Percentiles rank a stretch among this genome's conserved stretches.
Conservation (phyloP, 257 asterid species). For the Plantago ovata region DNA sequence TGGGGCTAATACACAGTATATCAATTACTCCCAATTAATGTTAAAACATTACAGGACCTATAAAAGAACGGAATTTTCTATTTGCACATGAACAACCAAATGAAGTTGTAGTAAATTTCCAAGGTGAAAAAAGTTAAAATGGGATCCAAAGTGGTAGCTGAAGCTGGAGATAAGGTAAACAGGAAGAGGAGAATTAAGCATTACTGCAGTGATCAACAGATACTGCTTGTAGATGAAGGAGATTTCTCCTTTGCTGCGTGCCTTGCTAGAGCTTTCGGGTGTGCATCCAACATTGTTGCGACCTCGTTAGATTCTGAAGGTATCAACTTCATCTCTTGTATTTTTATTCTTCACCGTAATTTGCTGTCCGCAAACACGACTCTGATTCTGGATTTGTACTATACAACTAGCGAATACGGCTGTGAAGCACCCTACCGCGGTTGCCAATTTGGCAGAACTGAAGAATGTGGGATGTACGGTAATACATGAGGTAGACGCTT, state of each 20-base stretch:
- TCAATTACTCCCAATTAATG: not conserved
- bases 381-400: too few species aligned
- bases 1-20: not conserved
- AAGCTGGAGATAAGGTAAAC: not conserved
- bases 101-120: not conserved
- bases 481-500: slow-evolving; percentile 24
- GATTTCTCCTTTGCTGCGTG: slow-evolving; percentile 44
- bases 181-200: slow-evolving; percentile 25
- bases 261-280: slow-evolving; percentile 28
- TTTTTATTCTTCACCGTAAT: not conserved
- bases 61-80: not conserved
- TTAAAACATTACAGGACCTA: not conserved
- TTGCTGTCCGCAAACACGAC: not conserved
- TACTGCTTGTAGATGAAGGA: slow-evolving; percentile 49
- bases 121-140: not conserved
- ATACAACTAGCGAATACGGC: not conserved
- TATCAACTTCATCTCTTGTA: not conserved
- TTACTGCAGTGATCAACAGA: slow-evolving; percentile 31
- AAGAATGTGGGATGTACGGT: slow-evolving; percentile 28
- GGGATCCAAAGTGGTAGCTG: not conserved
- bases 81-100: not conserved
- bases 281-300: slow-evolving; percentile 33
- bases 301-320: slow-evolving; percentile 32
- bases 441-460: slow-evolving; percentile 16
- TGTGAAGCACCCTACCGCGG: slow-evolving; percentile 20